Evolutionary conservation across 495 filamentous ascomycete genomes (phyloP).

Genomic region (Penicillium roqueforti): DNA sequence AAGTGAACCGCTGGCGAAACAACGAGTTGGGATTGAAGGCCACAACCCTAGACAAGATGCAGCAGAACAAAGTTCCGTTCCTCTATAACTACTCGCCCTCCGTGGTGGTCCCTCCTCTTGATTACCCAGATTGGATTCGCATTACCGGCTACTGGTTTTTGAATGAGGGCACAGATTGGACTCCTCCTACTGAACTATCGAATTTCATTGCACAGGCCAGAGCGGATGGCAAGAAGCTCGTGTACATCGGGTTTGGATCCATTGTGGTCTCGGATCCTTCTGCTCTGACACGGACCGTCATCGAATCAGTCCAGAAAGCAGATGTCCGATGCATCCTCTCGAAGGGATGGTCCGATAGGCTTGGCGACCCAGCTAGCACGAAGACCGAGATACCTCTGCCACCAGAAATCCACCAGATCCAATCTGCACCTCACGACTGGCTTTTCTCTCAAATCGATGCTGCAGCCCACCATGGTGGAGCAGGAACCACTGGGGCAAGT

Average conservation of each 20-base stretch:
- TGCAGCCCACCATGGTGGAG: slow-evolving; percentile 89
- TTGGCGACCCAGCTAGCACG: slow-evolving; percentile 55
- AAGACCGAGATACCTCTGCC: slow-evolving; percentile 71
- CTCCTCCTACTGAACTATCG: slow-evolving; percentile 66
- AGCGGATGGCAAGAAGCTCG: slow-evolving; percentile 79
- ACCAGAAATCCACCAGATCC: slow-evolving; percentile 77
- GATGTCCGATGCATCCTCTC: slow-evolving; percentile 93
- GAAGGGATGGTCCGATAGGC: slow-evolving; percentile 98
- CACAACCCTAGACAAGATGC: slow-evolving; percentile 85
- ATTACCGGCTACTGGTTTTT: slow-evolving; percentile 98
- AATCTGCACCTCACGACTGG: slow-evolving; percentile 94
- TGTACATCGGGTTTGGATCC: slow-evolving; percentile 96
- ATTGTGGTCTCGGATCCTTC: slow-evolving; percentile 90
- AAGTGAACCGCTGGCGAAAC: slow-evolving; percentile 91
- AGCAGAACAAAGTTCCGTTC: slow-evolving; percentile 94
- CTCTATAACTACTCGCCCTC: slow-evolving; percentile 94
- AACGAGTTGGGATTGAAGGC: slow-evolving; percentile 70
- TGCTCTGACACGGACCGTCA: slow-evolving; percentile 81
- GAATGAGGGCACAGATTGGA: slow-evolving; percentile 72
- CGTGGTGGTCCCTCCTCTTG: slow-evolving; percentile 86
- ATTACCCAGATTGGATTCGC: slow-evolving; percentile 96
- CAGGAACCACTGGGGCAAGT: slow-evolving; percentile 93
- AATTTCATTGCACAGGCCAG: slow-evolving; percentile 80
- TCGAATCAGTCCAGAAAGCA: slow-evolving; percentile 85
- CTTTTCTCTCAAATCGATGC: slow-evolving; percentile 92